A percentile compares a stretch with the other conserved stretches of the same genome.
phyloP scores from a whole-genome alignment of 768 basidiomycete genomes.

The Xanthoconium stramineum region DNA sequence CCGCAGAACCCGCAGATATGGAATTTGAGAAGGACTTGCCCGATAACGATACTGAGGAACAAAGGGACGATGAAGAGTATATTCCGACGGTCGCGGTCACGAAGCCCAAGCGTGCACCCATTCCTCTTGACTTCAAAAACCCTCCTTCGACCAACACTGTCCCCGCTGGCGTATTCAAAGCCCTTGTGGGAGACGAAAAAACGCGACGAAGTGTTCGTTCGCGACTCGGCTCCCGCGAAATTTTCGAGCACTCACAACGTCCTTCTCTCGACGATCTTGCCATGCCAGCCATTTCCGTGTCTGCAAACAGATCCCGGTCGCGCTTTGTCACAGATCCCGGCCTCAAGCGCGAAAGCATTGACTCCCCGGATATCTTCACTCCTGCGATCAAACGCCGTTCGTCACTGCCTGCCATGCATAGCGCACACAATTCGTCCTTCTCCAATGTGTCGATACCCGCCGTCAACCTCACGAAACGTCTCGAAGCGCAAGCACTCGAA shows the following conservation, averaged over 20 bases:
- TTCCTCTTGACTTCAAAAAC: conserved; percentile 76
- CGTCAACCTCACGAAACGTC: conserved; percentile 50
- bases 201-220: conserved; percentile 73
- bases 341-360: conserved; percentile 27
- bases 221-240: conserved; percentile 68
- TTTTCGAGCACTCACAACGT: conserved; percentile 61
- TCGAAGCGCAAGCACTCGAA: conserved; percentile 61
- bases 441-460: conserved; percentile 45
- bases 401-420: conserved; percentile 55
- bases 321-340: conserved; percentile 61
- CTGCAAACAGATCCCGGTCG: conserved; percentile 52
- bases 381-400: conserved; percentile 49
- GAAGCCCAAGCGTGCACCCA: conserved; percentile 64
- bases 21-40: conserved; percentile 10
- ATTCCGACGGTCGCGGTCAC: conserved; percentile 16
- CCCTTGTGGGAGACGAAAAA: conserved; percentile 64
- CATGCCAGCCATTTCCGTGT: conserved; percentile 63
- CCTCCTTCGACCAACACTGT: conserved; percentile 67
- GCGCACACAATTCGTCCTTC: conserved; percentile 41
- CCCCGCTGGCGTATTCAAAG: conserved; percentile 85
- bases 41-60: conserved; percentile 7
- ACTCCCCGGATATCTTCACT: conserved; percentile 42
- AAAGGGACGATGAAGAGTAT: conserved; percentile 13
- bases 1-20: conserved; percentile 9
- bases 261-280: conserved; percentile 78